These are phyloP conservation scores for Rhodamnia argentea DNA, from an alignment of 345 rosid genomes.

Conservation along the genomic window DNA sequence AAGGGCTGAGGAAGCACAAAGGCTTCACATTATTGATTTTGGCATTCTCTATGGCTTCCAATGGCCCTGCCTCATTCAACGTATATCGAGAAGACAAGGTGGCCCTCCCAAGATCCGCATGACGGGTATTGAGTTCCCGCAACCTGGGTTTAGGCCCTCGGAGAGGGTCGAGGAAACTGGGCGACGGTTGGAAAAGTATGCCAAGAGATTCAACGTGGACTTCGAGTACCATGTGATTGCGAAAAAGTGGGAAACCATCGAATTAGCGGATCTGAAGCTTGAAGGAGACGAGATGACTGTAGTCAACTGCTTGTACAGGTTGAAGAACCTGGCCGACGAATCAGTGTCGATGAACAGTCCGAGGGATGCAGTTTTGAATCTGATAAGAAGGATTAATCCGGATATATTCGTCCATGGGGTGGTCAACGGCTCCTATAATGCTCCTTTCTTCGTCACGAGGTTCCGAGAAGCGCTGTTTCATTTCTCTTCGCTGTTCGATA, in stretches of 20 bases:
- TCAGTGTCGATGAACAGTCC: conserved; percentile 39
- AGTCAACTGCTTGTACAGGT: conserved; percentile 46
- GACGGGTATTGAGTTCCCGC: conserved; percentile 79
- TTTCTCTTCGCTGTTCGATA: conserved; percentile 58
- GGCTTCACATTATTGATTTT: conserved; percentile 66
- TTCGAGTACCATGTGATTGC: conserved; percentile 53
- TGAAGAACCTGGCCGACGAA: conserved; percentile 60
- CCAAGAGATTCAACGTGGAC: conserved; percentile 47
- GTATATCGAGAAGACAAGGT: conserved; percentile 20
- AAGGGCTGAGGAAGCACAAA: conserved; percentile 32
- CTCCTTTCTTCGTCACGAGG: conserved; percentile 59
- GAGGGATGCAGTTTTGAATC: conserved; percentile 47
- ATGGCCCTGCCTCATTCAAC: conserved; percentile 76
- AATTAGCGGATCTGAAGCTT: conserved; percentile 48
- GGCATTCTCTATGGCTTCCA: conserved; percentile 80
- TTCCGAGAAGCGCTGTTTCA: conserved; percentile 63
- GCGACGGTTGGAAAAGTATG: conserved; percentile 38
- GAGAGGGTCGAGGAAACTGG: conserved; percentile 71
- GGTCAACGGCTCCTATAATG: conserved; percentile 49
- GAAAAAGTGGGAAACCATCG: conserved; percentile 67
- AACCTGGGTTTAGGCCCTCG: conserved; percentile 65
- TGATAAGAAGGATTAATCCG: conserved; percentile 49
- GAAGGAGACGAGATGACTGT: conserved; percentile 40
- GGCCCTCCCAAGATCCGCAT: conserved; percentile 61
- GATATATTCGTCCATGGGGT: conserved; percentile 54